A percentile compares a stretch with the other conserved stretches of the same genome.
phyloP scores from a whole-genome alignment of 2,329 filamentous ascomycete species.

The Cercospora brassicicola region DNA sequence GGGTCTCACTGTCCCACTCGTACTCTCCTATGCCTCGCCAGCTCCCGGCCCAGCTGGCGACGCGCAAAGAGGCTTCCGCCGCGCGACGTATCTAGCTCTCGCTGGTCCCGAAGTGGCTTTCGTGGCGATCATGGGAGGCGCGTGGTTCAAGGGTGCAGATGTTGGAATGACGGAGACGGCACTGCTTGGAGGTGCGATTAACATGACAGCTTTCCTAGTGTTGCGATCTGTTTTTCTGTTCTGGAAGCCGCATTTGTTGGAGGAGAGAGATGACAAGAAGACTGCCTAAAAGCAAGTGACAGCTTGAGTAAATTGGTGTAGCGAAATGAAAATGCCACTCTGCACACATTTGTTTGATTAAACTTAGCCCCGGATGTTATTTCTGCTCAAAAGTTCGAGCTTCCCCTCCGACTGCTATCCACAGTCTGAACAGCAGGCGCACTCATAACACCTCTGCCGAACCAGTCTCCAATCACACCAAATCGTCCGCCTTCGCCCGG shows the following conservation, averaged over 20 bases:
- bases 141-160: slow-evolving; percentile 11
- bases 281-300: background rate
- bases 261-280: slow-evolving; percentile 8
- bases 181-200: slow-evolving; percentile 7
- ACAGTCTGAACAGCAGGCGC: slow-evolving; percentile 30
- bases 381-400: background rate
- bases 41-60: slow-evolving; percentile 5
- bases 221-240: slow-evolving; percentile 10
- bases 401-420: slow-evolving; percentile 3
- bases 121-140: slow-evolving; percentile 5
- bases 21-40: slow-evolving; percentile 4
- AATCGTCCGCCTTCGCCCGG: slow-evolving; percentile 72
- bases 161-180: slow-evolving; percentile 7
- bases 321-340: slow-evolving; percentile 42
- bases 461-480: slow-evolving; percentile 90
- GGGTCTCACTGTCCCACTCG: slow-evolving; percentile 4
- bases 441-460: slow-evolving; percentile 87
- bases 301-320: too few relatives aligned
- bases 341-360: background rate
- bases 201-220: background rate
- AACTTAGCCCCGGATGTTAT: background rate
- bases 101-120: background rate
- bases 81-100: slow-evolving; percentile 7
- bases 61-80: slow-evolving; percentile 7
- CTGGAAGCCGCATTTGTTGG: slow-evolving; percentile 10